A percentile compares a stretch with the other conserved stretches of the same genome.
Conservation (phyloP, 1,284 basidiomycete species). For the Schizophyllum amplum region DNA sequence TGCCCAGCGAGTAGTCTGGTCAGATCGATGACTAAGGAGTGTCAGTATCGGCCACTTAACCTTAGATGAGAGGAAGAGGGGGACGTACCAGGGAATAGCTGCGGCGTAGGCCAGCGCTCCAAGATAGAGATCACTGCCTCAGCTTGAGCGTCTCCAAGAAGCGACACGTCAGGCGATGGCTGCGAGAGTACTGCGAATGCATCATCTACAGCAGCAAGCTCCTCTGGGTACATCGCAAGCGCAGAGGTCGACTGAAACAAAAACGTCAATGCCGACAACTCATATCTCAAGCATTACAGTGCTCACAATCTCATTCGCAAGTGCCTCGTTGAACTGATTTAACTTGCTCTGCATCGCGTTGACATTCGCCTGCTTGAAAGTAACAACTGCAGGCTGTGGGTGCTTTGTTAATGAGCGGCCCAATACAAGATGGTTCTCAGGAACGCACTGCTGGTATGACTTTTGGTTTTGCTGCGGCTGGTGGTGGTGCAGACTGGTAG, state of each 20-base stretch:
- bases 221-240: slow-evolving; percentile 63
- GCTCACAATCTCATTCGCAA: slow-evolving; percentile 63
- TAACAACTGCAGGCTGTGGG: slow-evolving; percentile 46
- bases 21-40: slow-evolving; percentile 76
- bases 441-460: slow-evolving; percentile 55
- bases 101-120: slow-evolving; percentile 71
- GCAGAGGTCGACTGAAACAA: slow-evolving; percentile 50
- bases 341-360: slow-evolving; percentile 80
- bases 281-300: slow-evolving; percentile 8
- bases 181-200: slow-evolving; percentile 56
- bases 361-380: slow-evolving; percentile 88
- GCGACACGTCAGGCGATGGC: slow-evolving; percentile 31
- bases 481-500: slow-evolving; percentile 32
- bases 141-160: slow-evolving; percentile 43
- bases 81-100: slow-evolving; percentile 74
- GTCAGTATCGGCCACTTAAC: not conserved
- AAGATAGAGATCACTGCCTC: slow-evolving; percentile 61
- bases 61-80: slow-evolving; percentile 1
- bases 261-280: slow-evolving; percentile 4
- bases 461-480: slow-evolving; percentile 23
- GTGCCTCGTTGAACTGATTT: slow-evolving; percentile 68
- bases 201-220: slow-evolving; percentile 56
- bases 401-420: not conserved
- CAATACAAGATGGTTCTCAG: not conserved
- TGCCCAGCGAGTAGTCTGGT: slow-evolving; percentile 70